A percentile compares a stretch with the other conserved stretches of the same genome.
Evolutionary conservation across 768 basidiomycete genomes (phyloP).

Genomic region (Rubroboletus pulcherrimus): DNA sequence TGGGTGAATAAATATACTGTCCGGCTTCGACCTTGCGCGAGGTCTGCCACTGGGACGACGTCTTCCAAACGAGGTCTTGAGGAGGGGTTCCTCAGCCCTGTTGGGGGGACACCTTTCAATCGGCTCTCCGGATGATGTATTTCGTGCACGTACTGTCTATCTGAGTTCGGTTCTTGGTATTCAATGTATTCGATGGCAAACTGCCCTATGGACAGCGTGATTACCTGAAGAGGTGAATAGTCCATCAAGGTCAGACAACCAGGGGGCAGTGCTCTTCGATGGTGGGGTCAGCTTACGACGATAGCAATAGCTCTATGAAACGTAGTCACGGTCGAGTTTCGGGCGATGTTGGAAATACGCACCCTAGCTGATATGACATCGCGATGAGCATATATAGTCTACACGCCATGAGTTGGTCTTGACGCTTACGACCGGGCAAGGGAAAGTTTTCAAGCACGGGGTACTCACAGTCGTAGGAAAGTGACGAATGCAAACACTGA

Average conservation of each 20-base stretch:
- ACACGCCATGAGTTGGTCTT: not conserved
- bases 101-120: not conserved
- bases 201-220: conserved; percentile 55
- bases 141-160: conserved; percentile 20
- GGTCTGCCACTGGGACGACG: conserved; percentile 24
- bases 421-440: not conserved
- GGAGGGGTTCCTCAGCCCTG: conserved; percentile 26
- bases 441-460: not conserved
- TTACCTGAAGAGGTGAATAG: conserved; percentile 38
- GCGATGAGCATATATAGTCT: conserved; percentile 72
- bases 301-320: conserved; percentile 22
- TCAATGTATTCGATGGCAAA: conserved; percentile 44
- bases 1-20: conserved; percentile 61
- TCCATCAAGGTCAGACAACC: not conserved
- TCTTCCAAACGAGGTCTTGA: conserved; percentile 8
- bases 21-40: conserved; percentile 54
- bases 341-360: conserved; percentile 25
- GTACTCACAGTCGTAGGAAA: conserved; percentile 55
- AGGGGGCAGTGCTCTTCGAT: not conserved
- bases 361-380: conserved; percentile 73
- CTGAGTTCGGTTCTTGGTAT: conserved; percentile 13
- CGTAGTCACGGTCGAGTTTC: conserved; percentile 5
- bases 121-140: not conserved
- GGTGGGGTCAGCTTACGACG: conserved; percentile 16
- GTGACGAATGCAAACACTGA: conserved; percentile 55